These are phyloP conservation scores for Suhomyces prunicola DNA, from an alignment of 805 yeast species.

Conservation along the genomic window DNA sequence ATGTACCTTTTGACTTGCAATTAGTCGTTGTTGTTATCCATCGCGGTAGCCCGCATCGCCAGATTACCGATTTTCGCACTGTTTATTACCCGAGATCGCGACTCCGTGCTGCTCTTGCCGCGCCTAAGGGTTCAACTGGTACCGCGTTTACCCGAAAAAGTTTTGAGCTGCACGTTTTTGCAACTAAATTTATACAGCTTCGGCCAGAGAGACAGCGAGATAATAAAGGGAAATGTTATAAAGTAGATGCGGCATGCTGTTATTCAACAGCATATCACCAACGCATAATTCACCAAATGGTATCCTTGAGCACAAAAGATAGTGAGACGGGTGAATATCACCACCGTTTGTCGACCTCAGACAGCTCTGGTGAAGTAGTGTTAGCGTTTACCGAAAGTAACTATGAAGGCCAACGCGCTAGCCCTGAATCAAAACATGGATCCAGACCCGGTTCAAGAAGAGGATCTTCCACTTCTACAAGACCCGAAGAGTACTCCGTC, in stretches of 20 bases:
- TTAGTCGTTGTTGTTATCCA: neutral
- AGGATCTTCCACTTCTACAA: constrained; percentile 13
- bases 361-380: constrained; percentile 3
- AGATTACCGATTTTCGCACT: neutral
- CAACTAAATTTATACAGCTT: neutral
- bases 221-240: neutral
- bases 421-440: constrained; percentile 8
- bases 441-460: constrained; percentile 15
- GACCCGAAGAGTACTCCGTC: constrained; percentile 19
- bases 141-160: neutral
- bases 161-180: neutral
- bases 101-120: neutral
- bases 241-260: neutral
- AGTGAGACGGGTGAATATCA: constrained; percentile 1
- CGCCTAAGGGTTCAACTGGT: neutral
- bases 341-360: constrained; percentile 7
- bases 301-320: neutral
- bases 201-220: neutral
- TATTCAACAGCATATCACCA: too few species aligned
- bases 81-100: neutral
- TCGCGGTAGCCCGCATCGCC: neutral
- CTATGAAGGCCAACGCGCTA: neutral
- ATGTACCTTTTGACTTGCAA: neutral
- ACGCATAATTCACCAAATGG: neutral
- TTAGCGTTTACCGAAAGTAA: constrained; percentile 2